These are phyloP conservation scores for Candida vaughaniae DNA, from an alignment of 805 yeast genomes.

Conservation along the genomic window DNA sequence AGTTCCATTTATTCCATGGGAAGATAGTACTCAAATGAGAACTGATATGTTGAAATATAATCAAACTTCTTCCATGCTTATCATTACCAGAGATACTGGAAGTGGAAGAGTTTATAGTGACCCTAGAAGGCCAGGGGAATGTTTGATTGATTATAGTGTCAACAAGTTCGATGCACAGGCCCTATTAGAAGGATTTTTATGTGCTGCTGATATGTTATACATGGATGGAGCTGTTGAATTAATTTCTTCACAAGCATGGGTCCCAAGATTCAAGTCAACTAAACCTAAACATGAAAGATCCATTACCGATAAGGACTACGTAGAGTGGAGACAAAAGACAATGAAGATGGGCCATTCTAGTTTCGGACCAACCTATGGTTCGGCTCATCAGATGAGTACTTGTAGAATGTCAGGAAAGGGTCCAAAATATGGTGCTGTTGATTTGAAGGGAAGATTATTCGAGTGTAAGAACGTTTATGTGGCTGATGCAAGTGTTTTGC, in stretches of 20 bases:
- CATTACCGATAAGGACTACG: slow-evolving; percentile 44
- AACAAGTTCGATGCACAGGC: slow-evolving; percentile 42
- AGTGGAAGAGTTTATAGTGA: slow-evolving; percentile 39
- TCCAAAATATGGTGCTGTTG: slow-evolving; percentile 44
- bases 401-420: slow-evolving; percentile 52
- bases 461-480: slow-evolving; percentile 49
- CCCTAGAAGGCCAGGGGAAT: slow-evolving; percentile 28
- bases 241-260: slow-evolving; percentile 28
- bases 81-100: slow-evolving; percentile 47
- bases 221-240: slow-evolving; percentile 50
- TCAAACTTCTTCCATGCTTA: slow-evolving; percentile 36
- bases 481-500: slow-evolving; percentile 51
- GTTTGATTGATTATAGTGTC: slow-evolving; percentile 39
- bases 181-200: slow-evolving; percentile 34
- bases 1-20: slow-evolving; percentile 44
- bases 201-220: slow-evolving; percentile 45
- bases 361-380: slow-evolving; percentile 38
- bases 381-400: slow-evolving; percentile 55
- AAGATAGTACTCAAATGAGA: slow-evolving; percentile 31
- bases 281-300: slow-evolving; percentile 38
- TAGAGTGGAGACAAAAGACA: slow-evolving; percentile 30
- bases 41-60: slow-evolving; percentile 34
- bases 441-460: slow-evolving; percentile 43
- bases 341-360: slow-evolving; percentile 24
- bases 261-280: slow-evolving; percentile 36